phyloP scores from a whole-genome alignment of 306 rosid genomes.

The Begonia masoniana region DNA sequence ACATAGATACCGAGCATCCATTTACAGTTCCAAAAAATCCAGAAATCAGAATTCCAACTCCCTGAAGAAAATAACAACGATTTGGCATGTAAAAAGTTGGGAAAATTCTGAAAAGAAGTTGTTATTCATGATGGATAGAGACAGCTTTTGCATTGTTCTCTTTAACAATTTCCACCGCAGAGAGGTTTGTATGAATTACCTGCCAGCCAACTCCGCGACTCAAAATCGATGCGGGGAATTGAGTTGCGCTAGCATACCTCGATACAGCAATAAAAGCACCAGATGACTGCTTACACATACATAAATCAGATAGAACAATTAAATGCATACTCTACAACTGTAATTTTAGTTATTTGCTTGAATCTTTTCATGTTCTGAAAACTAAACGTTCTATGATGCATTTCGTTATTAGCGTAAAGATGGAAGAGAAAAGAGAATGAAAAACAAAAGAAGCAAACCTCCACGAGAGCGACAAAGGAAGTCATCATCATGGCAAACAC shows the following conservation, averaged over 20 bases:
- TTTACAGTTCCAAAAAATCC: conserved; percentile 87
- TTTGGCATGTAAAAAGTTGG: not conserved
- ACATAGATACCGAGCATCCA: conserved; percentile 95
- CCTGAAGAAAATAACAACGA: conserved; percentile 35
- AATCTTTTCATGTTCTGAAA: too few species aligned
- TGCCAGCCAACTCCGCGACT: conserved; percentile 99
- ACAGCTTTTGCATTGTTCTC: too few species aligned
- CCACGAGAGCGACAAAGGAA: too few species aligned
- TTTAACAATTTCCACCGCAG: too few species aligned
- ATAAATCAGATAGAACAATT: too few species aligned
- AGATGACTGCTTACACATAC: conserved; percentile 44
- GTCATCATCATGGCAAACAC: too few species aligned
- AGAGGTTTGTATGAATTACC: conserved; percentile 24
- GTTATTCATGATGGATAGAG: too few species aligned
- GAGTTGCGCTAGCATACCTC: conserved; percentile 92
- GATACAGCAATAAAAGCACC: conserved; percentile 80
- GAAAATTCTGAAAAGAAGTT: too few species aligned
- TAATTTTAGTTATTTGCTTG: too few species aligned
- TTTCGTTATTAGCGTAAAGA: conserved; percentile 2
- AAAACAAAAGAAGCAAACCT: not conserved
- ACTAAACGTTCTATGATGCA: too few species aligned
- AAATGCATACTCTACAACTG: too few species aligned
- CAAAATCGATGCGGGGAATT: conserved; percentile 73
- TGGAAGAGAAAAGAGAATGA: not conserved
- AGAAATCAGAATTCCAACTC: conserved; percentile 84